These are phyloP conservation scores for Venturiaceae sp. DNA, from an alignment of 2,329 filamentous ascomycete genomes.

Conservation along the genomic window DNA sequence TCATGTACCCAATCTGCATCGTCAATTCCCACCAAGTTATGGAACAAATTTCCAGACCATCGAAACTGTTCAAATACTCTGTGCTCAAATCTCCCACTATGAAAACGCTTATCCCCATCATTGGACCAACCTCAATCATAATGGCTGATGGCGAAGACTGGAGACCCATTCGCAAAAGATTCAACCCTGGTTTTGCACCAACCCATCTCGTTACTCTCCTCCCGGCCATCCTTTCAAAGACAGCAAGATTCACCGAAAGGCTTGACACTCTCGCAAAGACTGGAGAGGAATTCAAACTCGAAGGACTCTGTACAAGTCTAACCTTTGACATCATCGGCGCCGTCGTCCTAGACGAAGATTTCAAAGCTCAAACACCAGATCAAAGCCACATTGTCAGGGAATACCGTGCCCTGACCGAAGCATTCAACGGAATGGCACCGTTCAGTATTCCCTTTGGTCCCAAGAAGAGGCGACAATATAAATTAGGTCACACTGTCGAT, in stretches of 20 bases:
- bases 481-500: conserved; percentile 10
- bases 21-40: conserved; percentile 22
- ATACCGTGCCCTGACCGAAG: background rate
- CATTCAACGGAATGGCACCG: background rate
- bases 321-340: conserved; percentile 11
- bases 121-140: conserved; percentile 21
- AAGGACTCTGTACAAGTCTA: background rate
- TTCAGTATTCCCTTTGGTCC: background rate
- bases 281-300: conserved; percentile 8
- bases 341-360: conserved; percentile 7
- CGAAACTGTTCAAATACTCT: conserved; percentile 21
- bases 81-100: conserved; percentile 24
- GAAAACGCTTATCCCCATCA: conserved; percentile 12
- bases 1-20: conserved; percentile 16
- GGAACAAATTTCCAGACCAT: conserved; percentile 21
- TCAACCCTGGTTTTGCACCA: conserved; percentile 12
- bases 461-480: background rate
- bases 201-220: conserved; percentile 7
- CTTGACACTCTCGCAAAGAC: conserved; percentile 2
- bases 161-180: conserved; percentile 12
- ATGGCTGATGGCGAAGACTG: conserved; percentile 11
- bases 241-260: conserved; percentile 1
- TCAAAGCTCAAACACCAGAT: conserved; percentile 7
- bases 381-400: conserved; percentile 1
- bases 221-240: conserved; percentile 6